phyloP scores from a whole-genome alignment of 2,329 filamentous ascomycete genomes.

The Fusarium albidum region DNA sequence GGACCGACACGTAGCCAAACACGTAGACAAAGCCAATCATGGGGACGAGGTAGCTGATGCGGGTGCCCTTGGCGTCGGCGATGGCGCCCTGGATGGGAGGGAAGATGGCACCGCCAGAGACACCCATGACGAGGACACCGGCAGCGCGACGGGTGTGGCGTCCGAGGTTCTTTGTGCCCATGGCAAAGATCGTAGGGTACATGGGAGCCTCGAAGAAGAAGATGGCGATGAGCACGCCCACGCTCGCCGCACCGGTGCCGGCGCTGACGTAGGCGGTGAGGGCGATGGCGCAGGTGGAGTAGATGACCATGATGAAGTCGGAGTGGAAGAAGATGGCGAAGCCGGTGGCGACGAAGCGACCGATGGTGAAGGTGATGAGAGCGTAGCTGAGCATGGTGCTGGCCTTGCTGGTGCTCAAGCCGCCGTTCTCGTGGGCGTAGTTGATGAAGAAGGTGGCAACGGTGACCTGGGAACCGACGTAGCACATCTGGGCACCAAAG shows the following conservation, averaged over 20 bases:
- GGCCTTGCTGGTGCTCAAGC: constrained; percentile 55
- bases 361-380: constrained; percentile 77
- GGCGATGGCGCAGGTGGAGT: constrained; percentile 71
- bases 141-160: constrained; percentile 79
- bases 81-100: constrained; percentile 33
- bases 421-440: constrained; percentile 69
- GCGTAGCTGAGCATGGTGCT: constrained; percentile 77
- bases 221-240: constrained; percentile 73
- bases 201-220: constrained; percentile 83
- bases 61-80: constrained; percentile 34
- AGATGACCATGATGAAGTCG: constrained; percentile 71
- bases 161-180: constrained; percentile 78
- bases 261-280: constrained; percentile 57
- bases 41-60: constrained; percentile 36
- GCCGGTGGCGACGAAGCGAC: constrained; percentile 70
- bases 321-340: constrained; percentile 74
- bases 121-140: constrained; percentile 74
- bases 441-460: constrained; percentile 77
- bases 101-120: constrained; percentile 70
- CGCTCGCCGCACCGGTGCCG: constrained; percentile 51
- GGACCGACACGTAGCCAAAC: constrained; percentile 28
- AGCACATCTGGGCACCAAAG: constrained; percentile 79
- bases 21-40: constrained; percentile 37
- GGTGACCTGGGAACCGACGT: constrained; percentile 75
- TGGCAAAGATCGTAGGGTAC: constrained; percentile 82